Base-by-base conservation (phyloP, 2,329 filamentous ascomycete genomes). In the Apiospora arundinis region DNA sequence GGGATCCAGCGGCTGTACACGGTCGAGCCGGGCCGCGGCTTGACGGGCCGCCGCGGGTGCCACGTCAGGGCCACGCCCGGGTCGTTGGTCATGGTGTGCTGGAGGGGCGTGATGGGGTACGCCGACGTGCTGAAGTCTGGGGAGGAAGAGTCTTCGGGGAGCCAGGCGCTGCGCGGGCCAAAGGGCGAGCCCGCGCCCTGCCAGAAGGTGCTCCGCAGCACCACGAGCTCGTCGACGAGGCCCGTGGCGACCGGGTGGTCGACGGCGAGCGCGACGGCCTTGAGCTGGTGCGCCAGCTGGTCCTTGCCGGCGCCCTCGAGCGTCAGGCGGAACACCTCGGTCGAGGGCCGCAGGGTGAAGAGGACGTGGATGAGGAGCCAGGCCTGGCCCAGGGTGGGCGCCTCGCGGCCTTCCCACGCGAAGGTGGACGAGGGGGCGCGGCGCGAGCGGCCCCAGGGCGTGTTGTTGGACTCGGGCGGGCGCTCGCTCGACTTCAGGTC, bases 1-100 rank as follows among this genome's bases (percentile, higher is more conserved):
- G 92, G 92, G 73, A 95, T 91, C 84, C 91, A 95, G 71, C 93
- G 90, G 78, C 92, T 94, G 84, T 95, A 95, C 75, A 93, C 87
- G 72, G 92, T 87, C 1, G 91, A 88, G 4, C 92, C 92, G 0
- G 92, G 91, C 1, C 85, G 83, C 6, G 93, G 93, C 83, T 95
- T 95, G 45, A 90, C 86, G 1, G 90, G 90, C 11, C 93, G 90
- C 9, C 92, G 85, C 4, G 93, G 93, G 81, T 95, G 93, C 81
- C 89, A 90, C 14, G 76, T 76, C 68, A 80, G 78, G n/a, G 78
- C 75, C 40, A 76, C 75, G 42, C 77, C 74, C 0, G 80, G 75
- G 49, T 80, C 79, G 71, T 73, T 77, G 11, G 84, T 84, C 77
- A 85, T 81, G 68, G 83, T 85, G 77, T 88, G 83, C 71, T 85